Evolutionary conservation across 129 eudicot species (phyloP), one percentile per base, ranked within the genome.

Genomic region (Erigeron canadensis): DNA sequence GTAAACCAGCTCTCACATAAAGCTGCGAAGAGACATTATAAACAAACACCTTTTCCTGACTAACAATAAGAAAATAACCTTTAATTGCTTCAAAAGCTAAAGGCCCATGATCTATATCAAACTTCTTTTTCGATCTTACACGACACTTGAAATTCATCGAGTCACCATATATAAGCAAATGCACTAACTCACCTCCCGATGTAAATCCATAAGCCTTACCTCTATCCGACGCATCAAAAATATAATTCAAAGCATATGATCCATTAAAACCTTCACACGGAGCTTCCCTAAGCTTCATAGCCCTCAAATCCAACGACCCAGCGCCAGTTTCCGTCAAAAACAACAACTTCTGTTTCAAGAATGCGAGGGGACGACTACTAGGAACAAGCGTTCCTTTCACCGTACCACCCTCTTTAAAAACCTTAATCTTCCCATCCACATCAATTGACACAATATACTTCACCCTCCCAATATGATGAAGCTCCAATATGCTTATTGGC

Each of bases 161-260:
- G 76, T 95, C 99, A 41, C 99, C 99, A 37, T 90, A 77, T 66
- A 95, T 71, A 11, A 88, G 50, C 22, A 84, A 75, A 60, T 95
- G 96, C 40, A 95, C 83, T 76, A 95, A 73, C 28, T 90, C 91
- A n/a, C 99, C 95, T 2, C 86, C 92, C 2, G 91, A 83, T 8
- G 97, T 95, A 75, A 81, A 84, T 43, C 99, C 99, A 61, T 95
- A 90, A 0, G 99, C 99, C 73, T 88, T 95, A 4, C 95, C 86
- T 62, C 99, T 61, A 70, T 95, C 99, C 11, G 86, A 77, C 11
- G 91, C 89, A 57, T 95, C 99, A 71, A 95, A 95, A 19, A 86
- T 96, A 72, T 95, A 95, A 70, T 73, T 90, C 22, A 79, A 61
- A 37, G 73, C 99, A 38, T 81, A 57, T 16, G 96, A 86, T 67